A percentile compares a stretch with the other conserved stretches of the same genome.
phyloP scores from a whole-genome alignment of 179 eudicot genomes.

The Spergularia azorica region DNA sequence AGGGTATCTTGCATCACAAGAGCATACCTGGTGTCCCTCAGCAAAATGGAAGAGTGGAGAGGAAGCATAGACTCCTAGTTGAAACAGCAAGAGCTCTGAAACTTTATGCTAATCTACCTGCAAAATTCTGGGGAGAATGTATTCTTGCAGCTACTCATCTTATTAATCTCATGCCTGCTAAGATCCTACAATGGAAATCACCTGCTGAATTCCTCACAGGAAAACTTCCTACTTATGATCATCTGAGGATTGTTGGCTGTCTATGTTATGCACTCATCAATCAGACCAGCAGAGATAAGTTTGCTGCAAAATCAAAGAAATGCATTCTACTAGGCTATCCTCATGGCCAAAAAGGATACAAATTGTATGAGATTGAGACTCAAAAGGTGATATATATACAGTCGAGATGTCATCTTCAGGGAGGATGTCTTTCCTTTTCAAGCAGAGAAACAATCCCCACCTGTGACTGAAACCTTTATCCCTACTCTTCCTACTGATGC shows the following conservation, averaged over 20 bases:
- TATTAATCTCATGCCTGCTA: neutral
- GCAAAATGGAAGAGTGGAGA: conserved; percentile 6
- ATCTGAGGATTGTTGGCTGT: neutral
- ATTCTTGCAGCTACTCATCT: neutral
- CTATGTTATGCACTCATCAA: neutral
- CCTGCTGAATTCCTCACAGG: neutral
- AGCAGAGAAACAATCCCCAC: neutral
- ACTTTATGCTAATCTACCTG: too few relatives aligned
- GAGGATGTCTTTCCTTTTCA: neutral
- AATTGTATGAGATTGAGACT: neutral
- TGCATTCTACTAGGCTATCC: neutral
- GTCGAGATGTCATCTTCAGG: neutral
- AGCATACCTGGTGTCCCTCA: neutral
- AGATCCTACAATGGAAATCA: neutral
- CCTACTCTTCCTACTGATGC: too few relatives aligned
- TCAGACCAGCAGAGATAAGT: neutral
- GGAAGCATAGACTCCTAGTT: neutral
- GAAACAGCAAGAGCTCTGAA: neutral
- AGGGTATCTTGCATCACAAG: neutral
- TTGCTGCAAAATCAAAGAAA: neutral
- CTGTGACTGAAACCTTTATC: too few relatives aligned
- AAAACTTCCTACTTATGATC: neutral
- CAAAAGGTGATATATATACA: neutral
- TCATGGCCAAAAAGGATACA: neutral
- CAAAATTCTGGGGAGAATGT: conserved; percentile 1